Evolutionary conservation across 192 early-diverging fungal species (phyloP), one percentile per base, ranked within the genome.

Genomic region (Jimgerdemannia lactiflua): DNA sequence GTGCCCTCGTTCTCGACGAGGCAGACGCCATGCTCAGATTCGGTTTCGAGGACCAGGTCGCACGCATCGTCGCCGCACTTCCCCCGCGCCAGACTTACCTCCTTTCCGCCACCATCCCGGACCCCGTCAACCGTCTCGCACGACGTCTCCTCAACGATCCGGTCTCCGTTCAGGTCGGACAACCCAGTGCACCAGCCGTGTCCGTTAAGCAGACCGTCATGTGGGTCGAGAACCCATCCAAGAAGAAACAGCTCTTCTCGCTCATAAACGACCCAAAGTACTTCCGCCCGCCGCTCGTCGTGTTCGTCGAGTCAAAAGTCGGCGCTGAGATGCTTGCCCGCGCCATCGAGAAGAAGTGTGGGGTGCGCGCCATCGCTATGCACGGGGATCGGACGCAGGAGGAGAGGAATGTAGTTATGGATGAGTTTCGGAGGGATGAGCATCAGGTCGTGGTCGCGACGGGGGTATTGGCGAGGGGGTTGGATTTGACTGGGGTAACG

Each of bases 1-100:
- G 78, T 42, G 84, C 86, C 71, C 65, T 89, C 4, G 85, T 89
- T 3, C 40, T 89, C 39, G 88, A 89, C 54, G 88, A 89, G 69
- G 88, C 85, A 11, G 88, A 89, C 67, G 75, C 86, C 49, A 89
- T 89, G 86, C 82, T 89, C 69, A 85, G 84, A 43, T 69, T 89
- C 64, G 88, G 88, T 42, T 89, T 89, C 67, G 79, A 78, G 4
- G 78, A 77, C 3, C 86, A 89, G 71, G 73, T 89, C 4, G 78
- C 66, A n/a, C 74, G 81, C 39, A 85, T 89, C 14, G 42, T 89
- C 3, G 75, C 79, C n/a, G 78, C 74, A 43, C 70, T 86, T 3
- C 73, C 74, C 1, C 77, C 74, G 8, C 75, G 83, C 59, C 86
- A 89, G 71, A 79, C 82, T 14, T 72, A 83, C 8, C 75, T 85